Conservation (phyloP, 2,329 filamentous ascomycete species). For the Xylariaceae sp. region DNA sequence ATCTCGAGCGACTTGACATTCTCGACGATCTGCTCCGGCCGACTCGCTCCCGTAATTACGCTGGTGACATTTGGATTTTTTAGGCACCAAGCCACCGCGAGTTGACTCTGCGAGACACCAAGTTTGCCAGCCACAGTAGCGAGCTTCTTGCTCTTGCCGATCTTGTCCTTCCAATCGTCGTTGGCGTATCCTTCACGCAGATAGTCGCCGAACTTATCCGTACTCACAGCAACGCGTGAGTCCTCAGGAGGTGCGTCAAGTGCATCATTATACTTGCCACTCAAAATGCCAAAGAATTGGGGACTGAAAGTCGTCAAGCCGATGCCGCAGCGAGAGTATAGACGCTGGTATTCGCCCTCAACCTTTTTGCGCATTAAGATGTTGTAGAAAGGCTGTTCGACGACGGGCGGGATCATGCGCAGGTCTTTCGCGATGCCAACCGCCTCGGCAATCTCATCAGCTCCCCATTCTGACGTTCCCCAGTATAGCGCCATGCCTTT, state of each 20-base stretch:
- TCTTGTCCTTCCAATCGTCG: constrained; percentile 51
- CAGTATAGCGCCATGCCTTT: constrained; percentile 61
- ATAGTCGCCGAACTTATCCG: constrained; percentile 57
- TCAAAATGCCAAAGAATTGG: constrained; percentile 53
- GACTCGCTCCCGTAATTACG: constrained; percentile 51
- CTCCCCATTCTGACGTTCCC: constrained; percentile 60
- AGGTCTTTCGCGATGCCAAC: constrained; percentile 50
- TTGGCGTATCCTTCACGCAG: constrained; percentile 54
- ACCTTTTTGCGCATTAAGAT: constrained; percentile 58
- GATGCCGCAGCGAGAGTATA: constrained; percentile 54
- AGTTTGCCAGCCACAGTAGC: constrained; percentile 55
- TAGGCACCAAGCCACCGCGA: constrained; percentile 51
- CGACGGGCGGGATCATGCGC: constrained; percentile 52
- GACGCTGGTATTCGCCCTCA: constrained; percentile 56
- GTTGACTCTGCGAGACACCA: constrained; percentile 47
- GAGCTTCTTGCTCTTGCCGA: constrained; percentile 42
- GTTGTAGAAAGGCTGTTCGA: constrained; percentile 55
- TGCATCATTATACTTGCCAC: constrained; percentile 62
- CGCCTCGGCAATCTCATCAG: constrained; percentile 56
- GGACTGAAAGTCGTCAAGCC: constrained; percentile 49
- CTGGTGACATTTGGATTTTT: constrained; percentile 52
- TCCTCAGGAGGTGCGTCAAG: constrained; percentile 58
- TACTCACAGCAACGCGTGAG: constrained; percentile 59
- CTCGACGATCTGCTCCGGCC: constrained; percentile 48
- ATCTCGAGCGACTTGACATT: constrained; percentile 34